These are phyloP conservation scores for Hypoxylon lenormandii DNA, from an alignment of 495 filamentous ascomycete genomes.

Conservation along the genomic window DNA sequence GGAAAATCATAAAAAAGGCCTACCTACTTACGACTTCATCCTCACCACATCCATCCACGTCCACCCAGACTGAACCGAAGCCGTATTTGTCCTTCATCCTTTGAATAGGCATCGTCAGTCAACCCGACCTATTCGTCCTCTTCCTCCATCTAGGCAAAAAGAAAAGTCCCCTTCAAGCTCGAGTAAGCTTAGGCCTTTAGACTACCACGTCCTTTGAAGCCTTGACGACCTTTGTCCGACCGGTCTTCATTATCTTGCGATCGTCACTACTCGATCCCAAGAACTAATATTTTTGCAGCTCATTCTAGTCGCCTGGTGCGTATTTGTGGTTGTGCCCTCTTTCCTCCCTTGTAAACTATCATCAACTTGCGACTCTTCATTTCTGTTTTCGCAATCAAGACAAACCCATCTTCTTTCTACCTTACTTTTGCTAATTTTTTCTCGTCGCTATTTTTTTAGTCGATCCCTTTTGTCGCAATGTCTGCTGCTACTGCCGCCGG, in stretches of 20 bases:
- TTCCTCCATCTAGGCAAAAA: neutral
- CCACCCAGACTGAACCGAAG: conserved; percentile 13
- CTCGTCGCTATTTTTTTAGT: conserved; percentile 10
- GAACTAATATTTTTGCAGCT: conserved; percentile 30
- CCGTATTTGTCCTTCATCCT: conserved; percentile 10
- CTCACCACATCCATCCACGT: conserved; percentile 27
- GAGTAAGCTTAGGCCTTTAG: conserved; percentile 33
- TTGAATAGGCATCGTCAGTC: conserved; percentile 34
- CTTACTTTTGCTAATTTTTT: conserved; percentile 20
- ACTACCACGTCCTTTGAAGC: conserved; percentile 36
- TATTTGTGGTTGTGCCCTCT: neutral
- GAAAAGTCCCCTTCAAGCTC: conserved; percentile 23
- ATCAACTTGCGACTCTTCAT: conserved; percentile 2
- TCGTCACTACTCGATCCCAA: conserved; percentile 28
- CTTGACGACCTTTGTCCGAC: conserved; percentile 38
- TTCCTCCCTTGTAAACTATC: neutral
- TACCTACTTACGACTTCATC: conserved; percentile 45
- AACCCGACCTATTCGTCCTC: conserved; percentile 23
- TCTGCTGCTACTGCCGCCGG: conserved; percentile 70
- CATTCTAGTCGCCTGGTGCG: conserved; percentile 35
- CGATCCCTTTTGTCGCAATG: conserved; percentile 63
- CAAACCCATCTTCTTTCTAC: neutral
- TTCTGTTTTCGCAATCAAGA: conserved; percentile 1
- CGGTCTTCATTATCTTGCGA: conserved; percentile 36
- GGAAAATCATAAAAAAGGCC: conserved; percentile 55